A percentile compares a stretch with the other conserved stretches of the same genome.
phyloP scores from a whole-genome alignment of 2,329 filamentous ascomycete species.

The Trichoderma afroharzianum region DNA sequence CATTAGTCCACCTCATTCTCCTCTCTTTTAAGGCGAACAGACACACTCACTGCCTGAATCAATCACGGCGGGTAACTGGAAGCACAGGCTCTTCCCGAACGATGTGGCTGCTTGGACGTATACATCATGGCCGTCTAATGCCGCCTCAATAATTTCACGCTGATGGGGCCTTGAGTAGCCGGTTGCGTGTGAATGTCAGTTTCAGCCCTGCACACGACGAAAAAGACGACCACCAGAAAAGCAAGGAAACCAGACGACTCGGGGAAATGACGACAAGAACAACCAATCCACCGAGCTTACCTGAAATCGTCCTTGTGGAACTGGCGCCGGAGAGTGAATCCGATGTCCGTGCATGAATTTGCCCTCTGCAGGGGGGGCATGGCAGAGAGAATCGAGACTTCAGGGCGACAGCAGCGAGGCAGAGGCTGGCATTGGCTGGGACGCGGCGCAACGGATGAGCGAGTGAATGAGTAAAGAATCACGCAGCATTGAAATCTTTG shows the following conservation, averaged over 20 bases:
- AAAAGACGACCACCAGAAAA: not conserved
- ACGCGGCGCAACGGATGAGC: not conserved
- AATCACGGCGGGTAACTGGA: conserved; percentile 84
- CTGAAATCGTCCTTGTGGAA: conserved; percentile 73
- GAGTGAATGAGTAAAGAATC: not conserved
- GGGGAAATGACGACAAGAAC: not conserved
- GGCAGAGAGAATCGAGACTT: conserved; percentile 17
- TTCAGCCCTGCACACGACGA: not conserved
- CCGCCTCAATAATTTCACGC: conserved; percentile 80
- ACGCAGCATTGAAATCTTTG: not conserved
- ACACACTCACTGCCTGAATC: conserved; percentile 74
- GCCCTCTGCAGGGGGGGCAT: conserved; percentile 44
- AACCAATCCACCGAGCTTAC: conserved; percentile 36
- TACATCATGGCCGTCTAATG: conserved; percentile 80
- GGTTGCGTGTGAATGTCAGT: not conserved
- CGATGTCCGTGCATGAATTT: conserved; percentile 59
- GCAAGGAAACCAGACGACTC: conserved; percentile 11
- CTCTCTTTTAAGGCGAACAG: not conserved
- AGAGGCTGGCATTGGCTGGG: not conserved
- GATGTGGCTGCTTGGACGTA: conserved; percentile 88
- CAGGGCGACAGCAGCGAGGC: not conserved
- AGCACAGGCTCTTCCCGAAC: conserved; percentile 92
- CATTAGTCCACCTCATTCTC: not conserved
- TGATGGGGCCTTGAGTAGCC: conserved; percentile 63
- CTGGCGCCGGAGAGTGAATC: conserved; percentile 69